Conservation (phyloP, 1,284 basidiomycete species). For the Singerocomus inundabilis region DNA sequence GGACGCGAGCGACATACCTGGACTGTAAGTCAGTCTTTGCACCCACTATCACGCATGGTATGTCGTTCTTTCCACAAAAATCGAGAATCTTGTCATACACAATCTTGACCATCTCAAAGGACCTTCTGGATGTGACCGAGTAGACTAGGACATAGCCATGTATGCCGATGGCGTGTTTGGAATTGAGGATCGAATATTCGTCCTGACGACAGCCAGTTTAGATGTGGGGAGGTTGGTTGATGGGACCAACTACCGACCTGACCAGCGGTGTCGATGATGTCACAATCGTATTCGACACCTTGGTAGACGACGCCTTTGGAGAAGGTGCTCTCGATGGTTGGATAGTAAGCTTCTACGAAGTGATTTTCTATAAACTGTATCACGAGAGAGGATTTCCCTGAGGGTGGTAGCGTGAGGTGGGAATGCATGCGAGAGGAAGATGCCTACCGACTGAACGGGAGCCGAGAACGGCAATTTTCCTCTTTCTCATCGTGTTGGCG, state of each 20-base stretch:
- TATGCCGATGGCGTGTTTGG: constrained; percentile 81
- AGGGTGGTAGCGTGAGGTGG: constrained; percentile 16
- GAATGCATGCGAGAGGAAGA: constrained; percentile 4
- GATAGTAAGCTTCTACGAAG: constrained; percentile 85
- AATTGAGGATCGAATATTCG: constrained; percentile 81
- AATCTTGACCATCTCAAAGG: constrained; percentile 95
- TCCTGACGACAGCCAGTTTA: constrained; percentile 43
- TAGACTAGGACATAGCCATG: constrained; percentile 92
- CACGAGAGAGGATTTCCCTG: constrained; percentile 81
- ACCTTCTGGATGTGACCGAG: constrained; percentile 87
- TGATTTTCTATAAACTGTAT: constrained; percentile 70
- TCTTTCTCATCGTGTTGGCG: constrained; percentile 69
- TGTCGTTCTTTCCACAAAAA: constrained; percentile 85
- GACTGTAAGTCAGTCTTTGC: constrained; percentile 87
- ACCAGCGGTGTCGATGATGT: constrained; percentile 99
- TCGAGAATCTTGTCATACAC: constrained; percentile 98
- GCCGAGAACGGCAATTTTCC: constrained; percentile 82
- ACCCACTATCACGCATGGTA: constrained; percentile 96
- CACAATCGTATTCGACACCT: constrained; percentile 87
- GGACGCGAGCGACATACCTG: constrained; percentile 48
- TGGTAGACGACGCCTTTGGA: constrained; percentile 83
- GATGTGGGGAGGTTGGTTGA: background rate
- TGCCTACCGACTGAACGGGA: constrained; percentile 74
- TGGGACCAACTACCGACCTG: constrained; percentile 49
- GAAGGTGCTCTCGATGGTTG: constrained; percentile 91